phyloP scores from a whole-genome alignment of 2,329 filamentous ascomycete genomes.

The Colletotrichum filicis region DNA sequence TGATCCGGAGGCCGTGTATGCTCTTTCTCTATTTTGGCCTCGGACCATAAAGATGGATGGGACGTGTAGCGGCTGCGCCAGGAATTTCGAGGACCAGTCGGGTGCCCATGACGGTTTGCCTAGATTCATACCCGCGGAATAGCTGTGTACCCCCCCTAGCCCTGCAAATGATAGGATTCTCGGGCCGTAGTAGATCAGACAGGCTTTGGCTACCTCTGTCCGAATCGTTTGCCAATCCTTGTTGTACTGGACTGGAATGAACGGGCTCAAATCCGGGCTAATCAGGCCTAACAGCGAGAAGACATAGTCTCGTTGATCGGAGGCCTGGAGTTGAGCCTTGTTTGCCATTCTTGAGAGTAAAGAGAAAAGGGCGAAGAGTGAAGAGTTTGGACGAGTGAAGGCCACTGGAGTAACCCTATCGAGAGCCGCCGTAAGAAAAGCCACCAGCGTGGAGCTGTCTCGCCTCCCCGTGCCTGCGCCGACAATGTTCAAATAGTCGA shows the following conservation, averaged over 20 bases:
- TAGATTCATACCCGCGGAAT: no score
- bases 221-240: not conserved
- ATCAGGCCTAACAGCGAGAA: conserved; percentile 4
- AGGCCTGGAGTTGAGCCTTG: conserved; percentile 8
- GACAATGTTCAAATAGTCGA: conserved; percentile 13
- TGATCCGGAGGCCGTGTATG: not conserved
- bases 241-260: not conserved
- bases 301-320: conserved; percentile 9
- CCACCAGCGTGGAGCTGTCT: not conserved
- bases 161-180: conserved; percentile 1
- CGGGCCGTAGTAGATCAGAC: conserved; percentile 4
- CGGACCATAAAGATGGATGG: not conserved
- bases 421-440: not conserved
- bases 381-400: not conserved
- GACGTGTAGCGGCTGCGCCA: not conserved
- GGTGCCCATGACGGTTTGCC: not conserved
- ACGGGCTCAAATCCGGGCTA: not conserved
- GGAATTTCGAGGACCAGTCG: not conserved
- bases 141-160: not conserved
- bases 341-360: not conserved
- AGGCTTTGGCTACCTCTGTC: not conserved
- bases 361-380: not conserved
- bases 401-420: conserved; percentile 6
- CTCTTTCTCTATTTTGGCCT: not conserved
- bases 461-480: conserved; percentile 1